Evolutionary conservation across 345 rosid genomes (phyloP).

Genomic region (Noccaea caerulescens): DNA sequence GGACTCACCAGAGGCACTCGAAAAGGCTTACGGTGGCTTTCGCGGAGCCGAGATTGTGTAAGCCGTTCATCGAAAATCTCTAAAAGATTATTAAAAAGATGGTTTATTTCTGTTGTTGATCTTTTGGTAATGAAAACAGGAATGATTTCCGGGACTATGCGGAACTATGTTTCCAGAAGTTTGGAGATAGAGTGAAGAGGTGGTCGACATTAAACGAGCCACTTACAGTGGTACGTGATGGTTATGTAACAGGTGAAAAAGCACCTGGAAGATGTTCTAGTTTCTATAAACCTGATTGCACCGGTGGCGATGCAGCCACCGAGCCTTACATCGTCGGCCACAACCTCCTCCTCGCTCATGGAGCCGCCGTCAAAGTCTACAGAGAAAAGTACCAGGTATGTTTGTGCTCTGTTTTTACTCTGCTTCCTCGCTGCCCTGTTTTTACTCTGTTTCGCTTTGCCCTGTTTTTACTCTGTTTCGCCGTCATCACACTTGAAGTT

Average conservation of each 20-base stretch:
- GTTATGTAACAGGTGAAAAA: conserved; percentile 34
- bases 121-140: conserved; percentile 32
- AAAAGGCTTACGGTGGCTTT: conserved; percentile 52
- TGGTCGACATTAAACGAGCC: conserved; percentile 58
- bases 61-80: conserved; percentile 25
- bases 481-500: background rate
- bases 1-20: conserved; percentile 54
- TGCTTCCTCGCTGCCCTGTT: background rate
- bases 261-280: conserved; percentile 49
- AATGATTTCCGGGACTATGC: conserved; percentile 51
- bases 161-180: conserved; percentile 49
- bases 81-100: background rate
- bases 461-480: conserved; percentile 2
- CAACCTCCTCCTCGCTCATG: conserved; percentile 52
- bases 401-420: background rate
- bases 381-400: conserved; percentile 46
- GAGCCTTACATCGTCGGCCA: conserved; percentile 50
- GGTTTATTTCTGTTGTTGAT: background rate
- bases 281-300: conserved; percentile 41
- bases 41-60: conserved; percentile 49
- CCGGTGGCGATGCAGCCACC: conserved; percentile 43
- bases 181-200: conserved; percentile 56
- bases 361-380: conserved; percentile 46
- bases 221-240: conserved; percentile 32
- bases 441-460: background rate